A percentile compares a stretch with the other conserved stretches of the same genome.
Conservation (phyloP, 2,329 filamentous ascomycete species). For the Coniosporium tulheliwenetii region DNA sequence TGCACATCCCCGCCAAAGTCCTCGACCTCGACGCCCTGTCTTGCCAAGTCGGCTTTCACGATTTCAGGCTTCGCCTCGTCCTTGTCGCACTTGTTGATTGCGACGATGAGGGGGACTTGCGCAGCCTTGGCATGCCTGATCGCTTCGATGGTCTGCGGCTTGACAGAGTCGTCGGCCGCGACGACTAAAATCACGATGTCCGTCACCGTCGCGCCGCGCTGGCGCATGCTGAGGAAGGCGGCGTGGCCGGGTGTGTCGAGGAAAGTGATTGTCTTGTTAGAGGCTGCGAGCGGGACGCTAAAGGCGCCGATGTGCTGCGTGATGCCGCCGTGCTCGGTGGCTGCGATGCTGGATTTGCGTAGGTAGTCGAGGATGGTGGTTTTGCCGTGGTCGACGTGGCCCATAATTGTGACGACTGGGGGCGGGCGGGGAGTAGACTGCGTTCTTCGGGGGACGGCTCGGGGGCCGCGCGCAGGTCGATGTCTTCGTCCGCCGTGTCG, state of each 20-base stretch:
- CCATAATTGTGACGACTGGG: constrained; percentile 97
- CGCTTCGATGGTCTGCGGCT: constrained; percentile 90
- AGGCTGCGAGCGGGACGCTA: constrained; percentile 57
- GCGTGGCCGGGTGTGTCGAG: constrained; percentile 93
- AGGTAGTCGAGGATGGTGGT: constrained; percentile 91
- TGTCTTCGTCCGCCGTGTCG: constrained; percentile 41
- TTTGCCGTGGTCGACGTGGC: constrained; percentile 96
- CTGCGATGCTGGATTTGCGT: constrained; percentile 81
- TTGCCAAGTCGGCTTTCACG: constrained; percentile 76
- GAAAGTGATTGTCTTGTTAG: constrained; percentile 87
- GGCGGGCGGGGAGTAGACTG: constrained; percentile 58
- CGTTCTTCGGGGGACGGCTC: constrained; percentile 38
- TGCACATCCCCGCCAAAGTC: constrained; percentile 92
- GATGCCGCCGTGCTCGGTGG: constrained; percentile 87
- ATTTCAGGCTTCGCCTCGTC: constrained; percentile 62
- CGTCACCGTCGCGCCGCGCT: constrained; percentile 87
- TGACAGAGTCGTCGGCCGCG: constrained; percentile 92
- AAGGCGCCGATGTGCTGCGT: constrained; percentile 98
- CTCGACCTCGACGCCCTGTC: constrained; percentile 78
- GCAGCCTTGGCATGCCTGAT: constrained; percentile 82
- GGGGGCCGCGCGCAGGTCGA: constrained; percentile 58
- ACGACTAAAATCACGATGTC: constrained; percentile 95
- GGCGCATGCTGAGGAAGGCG: constrained; percentile 89
- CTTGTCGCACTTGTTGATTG: constrained; percentile 95
- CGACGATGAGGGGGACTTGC: constrained; percentile 89